Percentiles rank a stretch among this genome's conserved stretches.
Conservation (phyloP, 1,284 basidiomycete species). For the Ustanciosporium gigantosporum region DNA sequence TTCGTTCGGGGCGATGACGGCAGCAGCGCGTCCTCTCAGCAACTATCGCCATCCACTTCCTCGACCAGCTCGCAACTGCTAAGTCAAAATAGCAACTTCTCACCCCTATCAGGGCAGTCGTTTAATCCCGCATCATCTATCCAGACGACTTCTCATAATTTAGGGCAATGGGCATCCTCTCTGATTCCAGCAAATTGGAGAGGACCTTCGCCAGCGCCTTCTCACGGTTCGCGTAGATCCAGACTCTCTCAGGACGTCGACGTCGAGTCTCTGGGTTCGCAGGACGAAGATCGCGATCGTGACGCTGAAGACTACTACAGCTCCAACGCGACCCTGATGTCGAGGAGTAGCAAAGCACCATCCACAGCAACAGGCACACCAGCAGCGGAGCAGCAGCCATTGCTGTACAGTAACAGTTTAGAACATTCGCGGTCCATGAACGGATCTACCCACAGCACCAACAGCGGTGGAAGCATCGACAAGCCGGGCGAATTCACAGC, state of each 20-base stretch:
- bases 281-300: constrained; percentile 7
- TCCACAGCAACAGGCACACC: no score
- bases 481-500: no score
- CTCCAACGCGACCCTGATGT: no score
- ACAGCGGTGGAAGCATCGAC: no score
- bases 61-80: constrained; percentile 6
- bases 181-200: constrained; percentile 19
- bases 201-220: constrained; percentile 17
- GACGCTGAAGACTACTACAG: no score
- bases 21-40: constrained; percentile 1
- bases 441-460: no score
- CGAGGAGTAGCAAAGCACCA: no score
- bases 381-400: no score
- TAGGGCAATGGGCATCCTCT: constrained; percentile 19
- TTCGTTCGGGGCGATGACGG: constrained; percentile 38
- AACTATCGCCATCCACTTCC: constrained; percentile 8
- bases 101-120: constrained; percentile 1
- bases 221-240: constrained; percentile 9
- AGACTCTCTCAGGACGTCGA: constrained; percentile 26
- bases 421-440: no score
- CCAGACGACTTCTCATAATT: not conserved
- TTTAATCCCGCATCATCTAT: not conserved
- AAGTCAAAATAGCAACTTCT: not conserved
- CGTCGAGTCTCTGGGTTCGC: constrained; percentile 13
- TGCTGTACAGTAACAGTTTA: no score